Percentiles rank a stretch among this genome's conserved stretches.
These are phyloP conservation scores for Venturia oleaginea DNA, from an alignment of 2,329 filamentous ascomycete genomes.

Conservation along the genomic window DNA sequence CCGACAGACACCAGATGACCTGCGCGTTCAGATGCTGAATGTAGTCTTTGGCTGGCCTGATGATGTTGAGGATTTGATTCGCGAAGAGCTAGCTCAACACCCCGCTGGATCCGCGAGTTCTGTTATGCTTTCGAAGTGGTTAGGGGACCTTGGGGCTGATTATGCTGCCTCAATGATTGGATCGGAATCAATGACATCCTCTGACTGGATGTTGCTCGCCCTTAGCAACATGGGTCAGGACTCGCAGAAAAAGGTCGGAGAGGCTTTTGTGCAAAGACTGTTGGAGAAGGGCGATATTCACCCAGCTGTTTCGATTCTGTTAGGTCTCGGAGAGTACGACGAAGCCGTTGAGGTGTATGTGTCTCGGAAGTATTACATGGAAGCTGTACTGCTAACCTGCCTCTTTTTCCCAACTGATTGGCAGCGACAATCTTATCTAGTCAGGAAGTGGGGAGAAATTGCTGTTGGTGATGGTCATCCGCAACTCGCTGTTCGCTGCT, in stretches of 20 bases:
- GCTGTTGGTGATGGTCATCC: slow-evolving; percentile 80
- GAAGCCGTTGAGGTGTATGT: slow-evolving; percentile 96
- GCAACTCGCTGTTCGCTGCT: slow-evolving; percentile 84
- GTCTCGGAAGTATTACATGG: slow-evolving; percentile 84
- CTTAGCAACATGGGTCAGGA: slow-evolving; percentile 70
- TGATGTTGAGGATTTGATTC: slow-evolving; percentile 70
- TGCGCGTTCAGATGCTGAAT: slow-evolving; percentile 82
- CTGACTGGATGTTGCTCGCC: slow-evolving; percentile 95
- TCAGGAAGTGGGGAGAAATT: slow-evolving; percentile 91
- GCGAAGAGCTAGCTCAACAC: slow-evolving; percentile 58
- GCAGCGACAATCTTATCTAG: slow-evolving; percentile 79
- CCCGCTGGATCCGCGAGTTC: slow-evolving; percentile 59
- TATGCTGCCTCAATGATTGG: slow-evolving; percentile 66
- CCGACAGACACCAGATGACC: slow-evolving; percentile 52
- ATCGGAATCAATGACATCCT: slow-evolving; percentile 79
- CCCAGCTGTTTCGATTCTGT: slow-evolving; percentile 82
- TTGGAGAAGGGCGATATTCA: slow-evolving; percentile 86
- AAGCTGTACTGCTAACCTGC: slow-evolving; percentile 81
- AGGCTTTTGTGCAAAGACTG: slow-evolving; percentile 81
- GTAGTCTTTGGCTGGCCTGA: slow-evolving; percentile 93
- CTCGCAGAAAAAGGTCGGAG: slow-evolving; percentile 82
- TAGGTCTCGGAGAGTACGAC: slow-evolving; percentile 84
- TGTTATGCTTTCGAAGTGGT: slow-evolving; percentile 84
- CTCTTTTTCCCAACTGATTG: slow-evolving; percentile 76
- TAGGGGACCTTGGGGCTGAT: slow-evolving; percentile 75